A percentile compares a stretch with the other conserved stretches of the same genome.
These are phyloP conservation scores for Diutina siamensis DNA, from an alignment of 1,139 yeast genomes.

Conservation along the genomic window DNA sequence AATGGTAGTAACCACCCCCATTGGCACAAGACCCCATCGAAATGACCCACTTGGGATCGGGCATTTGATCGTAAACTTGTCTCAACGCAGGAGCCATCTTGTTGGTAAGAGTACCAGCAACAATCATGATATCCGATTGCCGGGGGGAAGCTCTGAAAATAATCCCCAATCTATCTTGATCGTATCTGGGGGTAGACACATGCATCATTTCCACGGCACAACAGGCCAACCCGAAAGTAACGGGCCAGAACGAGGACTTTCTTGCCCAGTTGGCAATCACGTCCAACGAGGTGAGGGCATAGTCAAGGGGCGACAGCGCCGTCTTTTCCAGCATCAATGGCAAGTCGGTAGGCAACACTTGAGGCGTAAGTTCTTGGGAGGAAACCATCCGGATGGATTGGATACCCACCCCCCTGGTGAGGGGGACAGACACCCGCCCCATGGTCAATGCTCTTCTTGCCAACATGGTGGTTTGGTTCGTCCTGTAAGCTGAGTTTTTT, in stretches of 20 bases:
- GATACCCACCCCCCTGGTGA: slow-evolving; percentile 14
- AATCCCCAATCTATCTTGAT: slow-evolving; percentile 86
- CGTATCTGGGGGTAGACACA: slow-evolving; percentile 84
- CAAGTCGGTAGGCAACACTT: slow-evolving; percentile 30
- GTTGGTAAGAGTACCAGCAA: slow-evolving; percentile 85
- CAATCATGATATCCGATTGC: slow-evolving; percentile 89
- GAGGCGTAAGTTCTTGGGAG: slow-evolving; percentile 34
- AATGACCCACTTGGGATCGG: slow-evolving; percentile 84
- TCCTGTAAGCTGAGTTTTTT: neutral
- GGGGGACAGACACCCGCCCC: slow-evolving; percentile 3
- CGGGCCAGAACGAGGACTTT: slow-evolving; percentile 90
- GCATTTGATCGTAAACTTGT: slow-evolving; percentile 92
- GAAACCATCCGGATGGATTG: slow-evolving; percentile 11
- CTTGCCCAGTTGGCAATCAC: slow-evolving; percentile 87
- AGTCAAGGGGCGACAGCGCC: slow-evolving; percentile 50
- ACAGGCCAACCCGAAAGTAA: slow-evolving; percentile 84
- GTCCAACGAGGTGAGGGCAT: slow-evolving; percentile 77
- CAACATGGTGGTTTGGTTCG: neutral
- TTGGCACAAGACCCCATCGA: slow-evolving; percentile 94
- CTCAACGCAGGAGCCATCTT: slow-evolving; percentile 92
- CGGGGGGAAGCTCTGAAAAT: slow-evolving; percentile 93
- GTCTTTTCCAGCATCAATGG: slow-evolving; percentile 36
- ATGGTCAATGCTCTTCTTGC: slow-evolving; percentile 2
- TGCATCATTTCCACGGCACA: slow-evolving; percentile 97
- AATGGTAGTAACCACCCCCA: slow-evolving; percentile 91